Percentiles rank a stretch among this genome's conserved stretches.
These are phyloP conservation scores for Vitis hybrid DNA, from an alignment of 177 flowering plant species.

Conservation along the genomic window DNA sequence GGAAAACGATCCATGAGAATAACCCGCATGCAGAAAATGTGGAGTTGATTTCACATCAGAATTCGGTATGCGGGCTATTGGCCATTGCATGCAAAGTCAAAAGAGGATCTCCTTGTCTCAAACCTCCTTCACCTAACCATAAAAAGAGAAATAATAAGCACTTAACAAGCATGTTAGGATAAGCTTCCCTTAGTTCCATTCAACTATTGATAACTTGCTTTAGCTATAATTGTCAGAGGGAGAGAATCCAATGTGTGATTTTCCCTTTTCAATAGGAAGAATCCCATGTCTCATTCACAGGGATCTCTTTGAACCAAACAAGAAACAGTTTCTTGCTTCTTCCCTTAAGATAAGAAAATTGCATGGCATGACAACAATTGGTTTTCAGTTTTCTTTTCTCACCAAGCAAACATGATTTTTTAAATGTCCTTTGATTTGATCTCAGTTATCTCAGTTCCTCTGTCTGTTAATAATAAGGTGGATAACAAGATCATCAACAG, in stretches of 20 bases:
- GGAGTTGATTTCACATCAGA: background rate
- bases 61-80: background rate
- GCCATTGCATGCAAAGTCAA: background rate
- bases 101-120: constrained; percentile 1
- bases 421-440: no score
- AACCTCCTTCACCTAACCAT: background rate
- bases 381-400: no score
- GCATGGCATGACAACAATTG: no score
- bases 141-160: background rate
- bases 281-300: no score
- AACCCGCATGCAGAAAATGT: background rate
- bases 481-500: no score
- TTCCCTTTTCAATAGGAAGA: background rate
- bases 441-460: no score
- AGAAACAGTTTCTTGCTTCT: no score
- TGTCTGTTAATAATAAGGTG: no score
- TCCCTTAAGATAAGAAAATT: no score
- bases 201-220: background rate
- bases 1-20: background rate
- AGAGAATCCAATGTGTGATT: background rate
- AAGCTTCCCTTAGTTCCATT: background rate
- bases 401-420: no score
- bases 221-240: background rate
- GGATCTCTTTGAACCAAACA: no score
- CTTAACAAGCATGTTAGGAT: background rate